Evolutionary conservation across 2,329 filamentous ascomycete genomes (phyloP).

Genomic region (Colletotrichum sp.): DNA sequence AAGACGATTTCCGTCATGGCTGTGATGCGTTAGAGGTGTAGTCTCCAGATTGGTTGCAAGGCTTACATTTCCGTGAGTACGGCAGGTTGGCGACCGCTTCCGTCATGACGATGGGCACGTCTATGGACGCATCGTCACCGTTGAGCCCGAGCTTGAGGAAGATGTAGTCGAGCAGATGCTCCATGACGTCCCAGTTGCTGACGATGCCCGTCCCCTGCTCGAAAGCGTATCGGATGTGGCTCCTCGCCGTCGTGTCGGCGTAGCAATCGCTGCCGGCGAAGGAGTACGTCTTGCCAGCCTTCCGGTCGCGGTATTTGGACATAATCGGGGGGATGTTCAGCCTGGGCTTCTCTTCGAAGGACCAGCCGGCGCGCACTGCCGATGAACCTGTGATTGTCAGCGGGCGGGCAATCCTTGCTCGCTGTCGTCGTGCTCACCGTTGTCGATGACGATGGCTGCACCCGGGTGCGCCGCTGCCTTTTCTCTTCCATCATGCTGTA

Average conservation of each 20-base stretch:
- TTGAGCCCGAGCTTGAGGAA: conserved; percentile 95
- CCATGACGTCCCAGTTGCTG: conserved; percentile 98
- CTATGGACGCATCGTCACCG: conserved; percentile 73
- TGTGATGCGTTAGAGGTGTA: conserved; percentile 44
- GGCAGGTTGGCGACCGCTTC: conserved; percentile 91
- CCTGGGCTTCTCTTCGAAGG: conserved; percentile 83
- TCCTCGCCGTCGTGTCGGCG: conserved; percentile 88
- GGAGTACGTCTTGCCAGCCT: conserved; percentile 87
- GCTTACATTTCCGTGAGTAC: conserved; percentile 83
- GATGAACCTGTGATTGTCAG: conserved; percentile 71
- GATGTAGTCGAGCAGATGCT: conserved; percentile 90
- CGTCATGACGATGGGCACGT: conserved; percentile 91
- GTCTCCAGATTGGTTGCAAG: not conserved
- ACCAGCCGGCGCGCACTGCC: conserved; percentile 91
- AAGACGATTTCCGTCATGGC: conserved; percentile 98
- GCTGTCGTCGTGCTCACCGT: conserved; percentile 68
- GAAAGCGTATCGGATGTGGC: conserved; percentile 89
- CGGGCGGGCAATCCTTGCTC: conserved; percentile 3
- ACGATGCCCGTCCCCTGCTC: conserved; percentile 90
- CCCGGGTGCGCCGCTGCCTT: conserved; percentile 65
- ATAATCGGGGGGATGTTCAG: conserved; percentile 87
- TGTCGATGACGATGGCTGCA: conserved; percentile 95
- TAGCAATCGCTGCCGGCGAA: conserved; percentile 95
- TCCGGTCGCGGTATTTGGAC: conserved; percentile 94
- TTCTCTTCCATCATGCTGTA: conserved; percentile 72